These are phyloP conservation scores for Pisolithus albus DNA, from an alignment of 768 basidiomycete genomes.

Conservation along the genomic window DNA sequence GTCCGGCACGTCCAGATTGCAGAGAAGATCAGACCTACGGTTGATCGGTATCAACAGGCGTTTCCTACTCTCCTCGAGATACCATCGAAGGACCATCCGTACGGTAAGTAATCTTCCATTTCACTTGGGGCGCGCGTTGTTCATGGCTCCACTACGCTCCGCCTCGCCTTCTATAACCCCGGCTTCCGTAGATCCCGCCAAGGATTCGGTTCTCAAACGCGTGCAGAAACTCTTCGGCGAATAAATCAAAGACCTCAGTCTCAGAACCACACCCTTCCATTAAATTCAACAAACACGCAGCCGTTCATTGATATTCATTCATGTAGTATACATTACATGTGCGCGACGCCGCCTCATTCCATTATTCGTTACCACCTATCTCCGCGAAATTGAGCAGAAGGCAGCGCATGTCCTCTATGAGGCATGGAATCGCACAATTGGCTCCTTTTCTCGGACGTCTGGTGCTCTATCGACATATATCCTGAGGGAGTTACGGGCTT, in stretches of 20 bases:
- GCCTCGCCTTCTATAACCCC: conserved; percentile 14
- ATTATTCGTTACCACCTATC: conserved; percentile 10
- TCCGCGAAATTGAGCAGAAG: conserved; percentile 1
- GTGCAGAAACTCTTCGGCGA: conserved; percentile 97
- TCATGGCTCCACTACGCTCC: not conserved
- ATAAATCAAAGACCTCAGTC: conserved; percentile 34
- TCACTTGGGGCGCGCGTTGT: conserved; percentile 1
- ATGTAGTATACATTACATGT: conserved; percentile 19
- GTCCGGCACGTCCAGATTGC: conserved; percentile 58
- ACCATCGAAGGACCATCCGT: conserved; percentile 97
- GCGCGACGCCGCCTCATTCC: conserved; percentile 12
- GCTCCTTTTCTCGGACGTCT: conserved; percentile 64
- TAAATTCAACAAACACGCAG: conserved; percentile 17
- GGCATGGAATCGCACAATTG: conserved; percentile 61
- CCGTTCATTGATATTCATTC: conserved; percentile 18
- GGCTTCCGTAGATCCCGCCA: conserved; percentile 68
- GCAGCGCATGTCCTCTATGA: conserved; percentile 15
- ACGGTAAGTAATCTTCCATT: conserved; percentile 52
- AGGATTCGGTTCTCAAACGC: conserved; percentile 92
- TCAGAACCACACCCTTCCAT: conserved; percentile 1
- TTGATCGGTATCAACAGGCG: conserved; percentile 91
- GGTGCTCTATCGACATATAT: conserved; percentile 64
- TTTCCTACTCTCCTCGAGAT: conserved; percentile 98
- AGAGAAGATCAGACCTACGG: conserved; percentile 91
- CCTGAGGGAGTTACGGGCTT: conserved; percentile 52